phyloP scores from a whole-genome alignment of 345 rosid genomes.

The Euclidium syriacum region DNA sequence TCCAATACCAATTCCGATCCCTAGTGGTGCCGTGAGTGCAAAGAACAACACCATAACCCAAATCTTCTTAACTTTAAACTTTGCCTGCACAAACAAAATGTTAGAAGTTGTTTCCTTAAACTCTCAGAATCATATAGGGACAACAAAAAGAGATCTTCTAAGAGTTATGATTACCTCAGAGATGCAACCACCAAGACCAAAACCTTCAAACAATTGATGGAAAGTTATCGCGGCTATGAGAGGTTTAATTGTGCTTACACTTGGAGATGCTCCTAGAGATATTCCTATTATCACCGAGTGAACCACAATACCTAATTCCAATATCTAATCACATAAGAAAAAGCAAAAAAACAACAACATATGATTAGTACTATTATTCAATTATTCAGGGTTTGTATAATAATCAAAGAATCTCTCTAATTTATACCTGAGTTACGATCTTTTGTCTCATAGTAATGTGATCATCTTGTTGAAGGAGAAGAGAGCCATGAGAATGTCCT shows the following conservation, averaged over 20 bases:
- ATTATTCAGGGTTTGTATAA: background rate
- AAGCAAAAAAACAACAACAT: background rate
- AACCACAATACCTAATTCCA: constrained; percentile 63
- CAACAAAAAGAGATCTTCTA: background rate
- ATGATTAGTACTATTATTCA: background rate
- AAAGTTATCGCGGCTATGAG: constrained; percentile 55
- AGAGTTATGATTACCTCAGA: constrained; percentile 40
- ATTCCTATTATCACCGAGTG: constrained; percentile 65
- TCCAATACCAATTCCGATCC: constrained; percentile 51
- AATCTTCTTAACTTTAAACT: constrained; percentile 20
- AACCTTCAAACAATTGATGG: constrained; percentile 70
- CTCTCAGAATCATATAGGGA: background rate
- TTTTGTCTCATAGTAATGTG: constrained; percentile 30
- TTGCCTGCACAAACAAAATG: constrained; percentile 28
- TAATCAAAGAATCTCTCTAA: background rate
- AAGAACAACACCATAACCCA: constrained; percentile 48
- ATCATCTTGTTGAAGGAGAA: constrained; percentile 17
- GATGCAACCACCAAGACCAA: constrained; percentile 70
- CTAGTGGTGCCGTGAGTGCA: constrained; percentile 52
- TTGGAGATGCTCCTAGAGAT: constrained; percentile 52
- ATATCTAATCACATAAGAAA: constrained; percentile 28
- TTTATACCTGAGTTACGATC: constrained; percentile 33
- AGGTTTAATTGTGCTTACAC: constrained; percentile 41
- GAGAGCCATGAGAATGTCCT: constrained; percentile 57
- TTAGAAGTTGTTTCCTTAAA: background rate